Conservation (phyloP, 176 grass and related monocot genomes). For the Thalia dealbata region DNA sequence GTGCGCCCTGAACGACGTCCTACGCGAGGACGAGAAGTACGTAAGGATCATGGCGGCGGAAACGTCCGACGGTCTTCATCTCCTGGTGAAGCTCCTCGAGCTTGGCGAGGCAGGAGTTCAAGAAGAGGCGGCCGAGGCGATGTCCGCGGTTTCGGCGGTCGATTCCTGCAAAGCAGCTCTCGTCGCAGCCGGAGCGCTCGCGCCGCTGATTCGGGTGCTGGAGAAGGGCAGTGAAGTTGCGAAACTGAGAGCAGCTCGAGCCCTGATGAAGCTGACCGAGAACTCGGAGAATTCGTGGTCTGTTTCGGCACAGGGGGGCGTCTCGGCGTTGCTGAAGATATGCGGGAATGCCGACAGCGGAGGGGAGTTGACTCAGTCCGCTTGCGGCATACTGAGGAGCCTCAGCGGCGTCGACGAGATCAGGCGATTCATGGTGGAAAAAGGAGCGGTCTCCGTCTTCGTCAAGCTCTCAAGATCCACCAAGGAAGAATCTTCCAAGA, state of each 20-base stretch:
- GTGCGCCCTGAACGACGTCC: constrained; percentile 33
- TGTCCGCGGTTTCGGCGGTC: constrained; percentile 38
- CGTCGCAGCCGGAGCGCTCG: constrained; percentile 42
- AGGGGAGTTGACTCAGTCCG: constrained; percentile 36
- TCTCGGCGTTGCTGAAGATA: constrained; percentile 46
- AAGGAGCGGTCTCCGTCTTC: constrained; percentile 40
- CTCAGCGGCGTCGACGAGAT: constrained; percentile 69
- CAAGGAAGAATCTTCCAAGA: constrained; percentile 39
- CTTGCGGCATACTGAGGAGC: constrained; percentile 59
- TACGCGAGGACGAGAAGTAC: constrained; percentile 61
- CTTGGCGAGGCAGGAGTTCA: constrained; percentile 29
- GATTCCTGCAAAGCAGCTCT: constrained; percentile 46
- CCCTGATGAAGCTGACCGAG: constrained; percentile 64
- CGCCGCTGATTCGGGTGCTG: constrained; percentile 48
- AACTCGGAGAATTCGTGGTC: constrained; percentile 88
- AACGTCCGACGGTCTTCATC: constrained; percentile 31
- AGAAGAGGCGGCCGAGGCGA: constrained; percentile 45
- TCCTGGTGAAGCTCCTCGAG: constrained; percentile 61
- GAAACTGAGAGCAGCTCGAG: constrained; percentile 41
- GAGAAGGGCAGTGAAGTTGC: constrained; percentile 20
- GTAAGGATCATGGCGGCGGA: constrained; percentile 44
- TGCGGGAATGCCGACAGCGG: constrained; percentile 29
- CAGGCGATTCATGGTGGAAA: constrained; percentile 68
- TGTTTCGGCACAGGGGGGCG: constrained; percentile 75
- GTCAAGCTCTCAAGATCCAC: constrained; percentile 29